Base-by-base conservation (phyloP, 148 eudicot genomes). In the Vaccinium macrocarpon region DNA sequence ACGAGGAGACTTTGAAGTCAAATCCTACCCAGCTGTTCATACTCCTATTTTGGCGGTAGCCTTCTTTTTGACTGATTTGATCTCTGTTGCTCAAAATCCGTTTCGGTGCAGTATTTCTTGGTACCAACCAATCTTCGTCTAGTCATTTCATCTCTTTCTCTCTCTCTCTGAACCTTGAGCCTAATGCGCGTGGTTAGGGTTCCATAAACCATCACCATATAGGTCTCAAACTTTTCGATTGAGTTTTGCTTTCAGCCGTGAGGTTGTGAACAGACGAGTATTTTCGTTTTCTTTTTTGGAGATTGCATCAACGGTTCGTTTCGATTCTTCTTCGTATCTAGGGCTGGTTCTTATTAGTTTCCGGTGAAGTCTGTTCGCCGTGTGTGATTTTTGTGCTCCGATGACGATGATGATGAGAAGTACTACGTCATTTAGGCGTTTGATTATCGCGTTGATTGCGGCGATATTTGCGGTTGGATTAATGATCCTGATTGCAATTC, bases 381-480 rank as follows among this genome's bases (percentile, higher is more conserved):
- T 2, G 11, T 21, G 8, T 53, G 15, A 64, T 23, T 81, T 81
- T 50, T 8, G 59, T 66, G 77, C 18, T 19, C 38, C 29, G 29
- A 19, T 14, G 4, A 25, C 23, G 79, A 70, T 46, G 38, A 35
- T 35, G 38, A 32, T 1, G 35, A 35, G 11, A 68, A n/a, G 27
- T 62, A 8, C 19, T 16, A 16, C 0, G 19, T 80, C 86, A 16
- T 56, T 81, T 53, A 48, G 82, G 84, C 86, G 83, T 81, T 83
- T 83, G 76, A 78, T 0, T 5, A 3, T 84, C 73, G 83, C 89
- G 83, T 84, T 89, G 48, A 82, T 88, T 86, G 85, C 85, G 82
- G 90, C 91, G 86, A n/a, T 85, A 27, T 53, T 90, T 82, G 82
- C 88, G 84, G 78, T 64, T 51, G 86, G 90, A 16, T 56, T 92